Base-by-base conservation (phyloP, 2,329 filamentous ascomycete genomes). In the Sporothrix dimorphospora region DNA sequence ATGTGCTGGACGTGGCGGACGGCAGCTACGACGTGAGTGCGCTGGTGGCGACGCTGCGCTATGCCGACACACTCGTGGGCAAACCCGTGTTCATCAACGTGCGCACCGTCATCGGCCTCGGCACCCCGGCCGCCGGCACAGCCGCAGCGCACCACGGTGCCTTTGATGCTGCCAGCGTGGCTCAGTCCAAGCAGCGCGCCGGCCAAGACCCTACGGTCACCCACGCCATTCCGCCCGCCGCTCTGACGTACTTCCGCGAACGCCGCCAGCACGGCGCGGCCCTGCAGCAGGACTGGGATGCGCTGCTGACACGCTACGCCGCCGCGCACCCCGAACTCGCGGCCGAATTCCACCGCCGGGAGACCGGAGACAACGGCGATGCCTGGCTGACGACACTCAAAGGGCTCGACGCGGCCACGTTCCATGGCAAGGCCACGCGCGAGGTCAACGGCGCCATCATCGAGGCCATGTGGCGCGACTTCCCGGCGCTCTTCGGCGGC, bases 141-240 rank as follows among this genome's bases (percentile, higher is more conserved):
- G 86, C 86, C 5, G 83, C 82, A 8, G 85, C 87, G 0, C 89
- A 90, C 73, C 87, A 87, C n/a, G 87, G 84, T 2, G 86, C 87
- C 0, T 85, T 89, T 45, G 87, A 86, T 38, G 78, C 80, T 2
- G 82, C 85, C 3, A 85, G 87, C 59, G 83, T 90, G 0, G 82
- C 81, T 24, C 19, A 5, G n/a, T 53, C 49, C 0, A 80, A 84
- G 21, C 84, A 88, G 79, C 90, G 90, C 81, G 78, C 82, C 0
- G 84, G 87, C 0, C 82, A 83, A 5, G 77, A 81, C 0, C 77
- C 0, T 80, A 83, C 9, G 88, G 88, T 3, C 76, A 86, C 69
- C 75, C 80, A 8, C 77, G 83, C 12, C 85, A 86, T 45, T 74
- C 79, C 21, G 80, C 83, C 80, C 81, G 49, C 21, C 6, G 19